Evolutionary conservation across 495 filamentous ascomycete genomes (phyloP).

Genomic region (Xylaria scruposa): DNA sequence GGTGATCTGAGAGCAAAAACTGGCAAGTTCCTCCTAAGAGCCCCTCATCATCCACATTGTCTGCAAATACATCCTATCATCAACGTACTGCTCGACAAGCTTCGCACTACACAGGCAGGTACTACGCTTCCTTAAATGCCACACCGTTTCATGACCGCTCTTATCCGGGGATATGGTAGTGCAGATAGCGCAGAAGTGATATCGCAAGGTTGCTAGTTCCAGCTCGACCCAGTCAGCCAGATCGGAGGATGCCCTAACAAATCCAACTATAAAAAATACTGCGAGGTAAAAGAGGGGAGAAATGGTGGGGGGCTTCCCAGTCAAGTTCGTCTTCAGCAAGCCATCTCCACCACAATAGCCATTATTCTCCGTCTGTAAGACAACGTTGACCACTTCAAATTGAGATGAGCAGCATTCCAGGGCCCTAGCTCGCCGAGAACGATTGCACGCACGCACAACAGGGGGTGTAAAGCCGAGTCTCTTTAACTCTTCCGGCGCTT

Average conservation of each 20-base stretch:
- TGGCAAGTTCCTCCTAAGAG: constrained; percentile 22
- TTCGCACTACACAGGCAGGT: constrained; percentile 22
- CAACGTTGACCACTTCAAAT: constrained; percentile 43
- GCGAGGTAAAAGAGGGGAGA: constrained; percentile 5
- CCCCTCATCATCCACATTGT: constrained; percentile 35
- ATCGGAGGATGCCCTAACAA: constrained; percentile 36
- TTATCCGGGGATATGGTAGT: constrained; percentile 15
- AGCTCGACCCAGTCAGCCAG: constrained; percentile 34
- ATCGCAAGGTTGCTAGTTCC: constrained; percentile 33
- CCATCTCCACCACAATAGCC: constrained; percentile 39
- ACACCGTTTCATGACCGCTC: neutral
- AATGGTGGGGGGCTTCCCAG: constrained; percentile 35
- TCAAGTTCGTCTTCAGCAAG: constrained; percentile 36
- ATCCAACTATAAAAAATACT: constrained; percentile 29
- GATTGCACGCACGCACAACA: constrained; percentile 32
- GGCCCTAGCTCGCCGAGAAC: constrained; percentile 35
- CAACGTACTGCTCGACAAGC: constrained; percentile 16
- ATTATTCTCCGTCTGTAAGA: constrained; percentile 48
- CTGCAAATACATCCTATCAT: constrained; percentile 39
- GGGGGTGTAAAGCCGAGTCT: constrained; percentile 23
- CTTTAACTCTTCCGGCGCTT: constrained; percentile 21
- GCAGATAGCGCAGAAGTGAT: constrained; percentile 6
- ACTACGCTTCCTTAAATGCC: neutral
- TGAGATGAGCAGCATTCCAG: constrained; percentile 44
- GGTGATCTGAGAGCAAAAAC: constrained; percentile 37